Conservation (phyloP, 2,329 filamentous ascomycete genomes). For the Colletotrichum brevisporum region DNA sequence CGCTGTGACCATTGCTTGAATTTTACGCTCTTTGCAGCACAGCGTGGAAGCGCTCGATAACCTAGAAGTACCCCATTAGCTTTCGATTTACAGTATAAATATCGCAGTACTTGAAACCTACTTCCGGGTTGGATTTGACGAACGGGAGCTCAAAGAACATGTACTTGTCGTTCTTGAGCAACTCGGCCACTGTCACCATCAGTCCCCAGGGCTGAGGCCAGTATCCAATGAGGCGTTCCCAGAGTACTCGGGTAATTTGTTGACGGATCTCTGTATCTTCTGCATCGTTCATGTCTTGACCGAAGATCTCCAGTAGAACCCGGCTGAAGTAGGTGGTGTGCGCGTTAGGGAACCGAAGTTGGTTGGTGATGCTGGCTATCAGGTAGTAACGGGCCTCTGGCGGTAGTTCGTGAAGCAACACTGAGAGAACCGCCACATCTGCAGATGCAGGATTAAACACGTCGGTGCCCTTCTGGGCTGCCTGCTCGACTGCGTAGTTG, state of each 20-base stretch:
- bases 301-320: slow-evolving; percentile 87
- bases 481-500: slow-evolving; percentile 75
- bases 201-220: slow-evolving; percentile 97
- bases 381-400: slow-evolving; percentile 89
- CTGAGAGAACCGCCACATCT: slow-evolving; percentile 81
- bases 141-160: slow-evolving; percentile 94
- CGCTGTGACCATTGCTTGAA: too few relatives aligned
- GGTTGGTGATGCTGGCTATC: slow-evolving; percentile 87
- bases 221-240: slow-evolving; percentile 89
- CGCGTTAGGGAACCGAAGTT: slow-evolving; percentile 89
- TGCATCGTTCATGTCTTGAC: slow-evolving; percentile 78
- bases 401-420: slow-evolving; percentile 80
- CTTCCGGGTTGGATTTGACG: slow-evolving; percentile 90
- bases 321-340: slow-evolving; percentile 96
- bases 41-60: slow-evolving; percentile 41
- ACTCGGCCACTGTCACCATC: slow-evolving; percentile 87
- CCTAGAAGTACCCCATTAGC: slow-evolving; percentile 25
- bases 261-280: slow-evolving; percentile 88
- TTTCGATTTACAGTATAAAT: background rate
- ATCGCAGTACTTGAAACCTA: slow-evolving; percentile 54
- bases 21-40: slow-evolving; percentile 29
- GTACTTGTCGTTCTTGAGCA: slow-evolving; percentile 92
- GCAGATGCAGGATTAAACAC: slow-evolving; percentile 75
- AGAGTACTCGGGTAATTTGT: slow-evolving; percentile 88
- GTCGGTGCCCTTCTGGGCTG: slow-evolving; percentile 70